Evolutionary conservation across 768 basidiomycete species (phyloP).

Genomic region (Sporobolomyces phaffii): DNA sequence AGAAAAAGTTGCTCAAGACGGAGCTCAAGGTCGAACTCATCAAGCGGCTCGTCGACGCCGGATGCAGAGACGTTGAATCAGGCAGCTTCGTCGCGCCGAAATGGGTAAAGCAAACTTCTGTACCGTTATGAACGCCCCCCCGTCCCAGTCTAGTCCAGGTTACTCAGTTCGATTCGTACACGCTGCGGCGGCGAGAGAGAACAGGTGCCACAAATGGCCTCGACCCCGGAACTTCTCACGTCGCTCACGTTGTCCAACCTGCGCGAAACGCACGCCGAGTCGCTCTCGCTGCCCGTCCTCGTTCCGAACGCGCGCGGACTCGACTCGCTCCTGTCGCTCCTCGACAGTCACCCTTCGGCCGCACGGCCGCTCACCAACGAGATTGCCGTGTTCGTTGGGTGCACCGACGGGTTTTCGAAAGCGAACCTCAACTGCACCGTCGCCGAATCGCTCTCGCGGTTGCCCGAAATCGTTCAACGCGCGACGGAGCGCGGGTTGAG

Average conservation of each 20-base stretch:
- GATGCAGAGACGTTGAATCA: conserved; percentile 20
- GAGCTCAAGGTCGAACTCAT: conserved; percentile 74
- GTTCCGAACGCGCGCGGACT: conserved; percentile 32
- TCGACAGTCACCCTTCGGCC: neutral
- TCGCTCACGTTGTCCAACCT: conserved; percentile 5
- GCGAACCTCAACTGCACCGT: conserved; percentile 78
- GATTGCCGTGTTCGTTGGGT: conserved; percentile 80
- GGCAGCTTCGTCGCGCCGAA: conserved; percentile 32
- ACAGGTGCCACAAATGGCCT: conserved; percentile 38
- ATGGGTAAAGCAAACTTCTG: too few relatives aligned
- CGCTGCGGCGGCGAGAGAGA: neutral
- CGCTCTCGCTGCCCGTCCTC: conserved; percentile 34
- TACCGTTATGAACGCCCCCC: too few relatives aligned
- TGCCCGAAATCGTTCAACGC: conserved; percentile 58
- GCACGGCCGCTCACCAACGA: conserved; percentile 56
- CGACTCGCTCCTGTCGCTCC: conserved; percentile 15
- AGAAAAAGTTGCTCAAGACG: conserved; percentile 65
- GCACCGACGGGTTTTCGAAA: conserved; percentile 75
- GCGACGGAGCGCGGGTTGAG: conserved; percentile 61
- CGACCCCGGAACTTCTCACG: conserved; percentile 26
- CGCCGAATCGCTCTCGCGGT: conserved; percentile 61
- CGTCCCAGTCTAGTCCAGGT: too few relatives aligned
- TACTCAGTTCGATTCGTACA: too few relatives aligned
- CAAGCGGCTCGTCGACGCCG: conserved; percentile 54
- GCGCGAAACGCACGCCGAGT: neutral